Conservation (phyloP, 2,329 filamentous ascomycete genomes). For the Coniochaeta sp. region DNA sequence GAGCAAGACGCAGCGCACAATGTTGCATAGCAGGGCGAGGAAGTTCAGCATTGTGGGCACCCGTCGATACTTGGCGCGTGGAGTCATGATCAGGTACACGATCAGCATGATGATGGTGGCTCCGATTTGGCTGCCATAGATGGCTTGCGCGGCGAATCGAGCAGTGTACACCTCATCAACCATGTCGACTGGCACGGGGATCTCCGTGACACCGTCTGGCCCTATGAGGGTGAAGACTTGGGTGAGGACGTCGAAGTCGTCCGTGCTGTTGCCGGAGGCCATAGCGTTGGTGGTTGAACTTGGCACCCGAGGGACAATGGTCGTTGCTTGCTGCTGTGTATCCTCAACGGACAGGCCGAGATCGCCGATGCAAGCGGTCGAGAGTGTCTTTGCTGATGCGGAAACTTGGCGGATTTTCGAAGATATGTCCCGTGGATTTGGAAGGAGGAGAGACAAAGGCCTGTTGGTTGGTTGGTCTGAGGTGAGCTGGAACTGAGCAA, state of each 20-base stretch:
- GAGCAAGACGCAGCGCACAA: conserved; percentile 50
- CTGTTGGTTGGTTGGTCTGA: neutral
- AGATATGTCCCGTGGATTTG: neutral
- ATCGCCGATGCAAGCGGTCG: neutral
- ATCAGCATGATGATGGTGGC: conserved; percentile 57
- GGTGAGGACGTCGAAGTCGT: conserved; percentile 23
- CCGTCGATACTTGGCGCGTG: conserved; percentile 54
- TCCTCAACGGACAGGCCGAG: neutral
- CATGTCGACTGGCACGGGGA: conserved; percentile 21
- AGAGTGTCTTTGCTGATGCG: neutral
- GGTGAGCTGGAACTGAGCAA: neutral
- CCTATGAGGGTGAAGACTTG: conserved; percentile 28
- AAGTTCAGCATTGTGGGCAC: conserved; percentile 60
- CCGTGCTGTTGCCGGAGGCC: conserved; percentile 1
- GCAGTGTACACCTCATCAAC: conserved; percentile 25
- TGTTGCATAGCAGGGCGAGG: conserved; percentile 50
- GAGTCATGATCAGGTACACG: conserved; percentile 60
- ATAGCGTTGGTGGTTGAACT: conserved; percentile 1
- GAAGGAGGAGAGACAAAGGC: neutral
- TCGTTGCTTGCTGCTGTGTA: neutral
- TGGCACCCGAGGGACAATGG: neutral
- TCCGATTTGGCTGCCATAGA: conserved; percentile 64
- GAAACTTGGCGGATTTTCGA: neutral
- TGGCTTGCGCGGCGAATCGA: conserved; percentile 28
- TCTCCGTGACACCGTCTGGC: conserved; percentile 20